Evolutionary conservation across 495 filamentous ascomycete species (phyloP).

Genomic region (Penicillium waksmanii): DNA sequence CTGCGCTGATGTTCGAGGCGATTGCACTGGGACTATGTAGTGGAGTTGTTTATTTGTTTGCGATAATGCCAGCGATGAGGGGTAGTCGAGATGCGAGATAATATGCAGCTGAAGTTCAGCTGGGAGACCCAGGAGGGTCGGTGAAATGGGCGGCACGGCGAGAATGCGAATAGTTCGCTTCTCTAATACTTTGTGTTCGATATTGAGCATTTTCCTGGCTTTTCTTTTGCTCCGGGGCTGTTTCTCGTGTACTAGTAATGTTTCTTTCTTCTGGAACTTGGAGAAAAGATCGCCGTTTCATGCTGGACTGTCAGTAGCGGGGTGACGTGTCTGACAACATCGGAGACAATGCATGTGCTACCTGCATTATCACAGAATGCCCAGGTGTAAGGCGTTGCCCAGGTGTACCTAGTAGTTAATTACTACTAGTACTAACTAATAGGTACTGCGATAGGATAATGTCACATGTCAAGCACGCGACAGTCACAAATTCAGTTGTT

Average conservation of each 20-base stretch:
- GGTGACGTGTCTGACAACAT: conserved; percentile 1
- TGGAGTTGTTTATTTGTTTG: conserved; percentile 3
- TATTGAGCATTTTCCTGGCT: not conserved
- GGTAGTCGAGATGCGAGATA: conserved; percentile 4
- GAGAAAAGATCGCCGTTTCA: not conserved
- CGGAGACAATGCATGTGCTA: conserved; percentile 1
- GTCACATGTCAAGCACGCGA: too few species aligned
- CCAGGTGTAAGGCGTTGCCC: too few species aligned
- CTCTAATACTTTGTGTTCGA: not conserved
- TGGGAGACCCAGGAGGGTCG: not conserved
- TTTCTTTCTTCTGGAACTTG: not conserved
- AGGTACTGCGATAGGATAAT: too few species aligned
- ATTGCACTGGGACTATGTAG: conserved; percentile 1
- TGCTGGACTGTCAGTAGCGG: not conserved
- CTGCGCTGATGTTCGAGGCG: not conserved
- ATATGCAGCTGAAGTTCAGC: conserved; percentile 9
- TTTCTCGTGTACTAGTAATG: too few species aligned
- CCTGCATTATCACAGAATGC: not conserved
- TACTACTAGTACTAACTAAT: not conserved
- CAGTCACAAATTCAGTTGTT: too few species aligned
- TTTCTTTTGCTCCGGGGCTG: not conserved
- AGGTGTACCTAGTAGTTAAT: not conserved
- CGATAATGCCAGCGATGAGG: conserved; percentile 5
- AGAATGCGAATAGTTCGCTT: not conserved
- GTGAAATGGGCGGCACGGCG: not conserved